These are phyloP conservation scores for Neurospora tetraspora DNA, from an alignment of 495 filamentous ascomycete species.

Conservation along the genomic window DNA sequence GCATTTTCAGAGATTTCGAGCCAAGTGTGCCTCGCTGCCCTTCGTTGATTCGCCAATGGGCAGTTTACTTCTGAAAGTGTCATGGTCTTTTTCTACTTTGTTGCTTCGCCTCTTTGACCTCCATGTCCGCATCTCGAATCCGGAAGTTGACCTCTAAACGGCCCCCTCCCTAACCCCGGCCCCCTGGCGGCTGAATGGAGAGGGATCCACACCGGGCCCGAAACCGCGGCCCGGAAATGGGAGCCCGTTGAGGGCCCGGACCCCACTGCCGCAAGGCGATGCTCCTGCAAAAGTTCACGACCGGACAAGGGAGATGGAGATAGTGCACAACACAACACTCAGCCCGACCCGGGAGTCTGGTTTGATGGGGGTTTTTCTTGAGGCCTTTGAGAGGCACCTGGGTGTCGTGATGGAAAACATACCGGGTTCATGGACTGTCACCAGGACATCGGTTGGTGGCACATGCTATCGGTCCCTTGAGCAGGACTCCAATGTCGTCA, in stretches of 20 bases:
- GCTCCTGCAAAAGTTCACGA: neutral
- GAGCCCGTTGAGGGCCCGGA: neutral
- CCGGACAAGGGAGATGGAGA: neutral
- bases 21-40: neutral
- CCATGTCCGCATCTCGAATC: neutral
- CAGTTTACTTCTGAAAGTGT: neutral
- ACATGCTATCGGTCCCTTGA: neutral
- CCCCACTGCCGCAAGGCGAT: neutral
- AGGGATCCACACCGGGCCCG: neutral
- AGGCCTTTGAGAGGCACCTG: neutral
- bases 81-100: neutral
- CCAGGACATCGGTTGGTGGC: neutral
- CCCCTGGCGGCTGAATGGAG: neutral
- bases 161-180: neutral
- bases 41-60: neutral
- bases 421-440: neutral
- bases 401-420: neutral
- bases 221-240: neutral
- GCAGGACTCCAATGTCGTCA: neutral
- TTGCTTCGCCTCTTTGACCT: neutral
- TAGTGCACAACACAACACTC: neutral
- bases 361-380: neutral
- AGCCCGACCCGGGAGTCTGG: neutral
- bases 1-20: neutral
- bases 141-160: neutral